Percentiles rank a stretch among this genome's conserved stretches.
phyloP scores from a whole-genome alignment of 2,329 filamentous ascomycete genomes.

The Pseudogymnoascus sp. region DNA sequence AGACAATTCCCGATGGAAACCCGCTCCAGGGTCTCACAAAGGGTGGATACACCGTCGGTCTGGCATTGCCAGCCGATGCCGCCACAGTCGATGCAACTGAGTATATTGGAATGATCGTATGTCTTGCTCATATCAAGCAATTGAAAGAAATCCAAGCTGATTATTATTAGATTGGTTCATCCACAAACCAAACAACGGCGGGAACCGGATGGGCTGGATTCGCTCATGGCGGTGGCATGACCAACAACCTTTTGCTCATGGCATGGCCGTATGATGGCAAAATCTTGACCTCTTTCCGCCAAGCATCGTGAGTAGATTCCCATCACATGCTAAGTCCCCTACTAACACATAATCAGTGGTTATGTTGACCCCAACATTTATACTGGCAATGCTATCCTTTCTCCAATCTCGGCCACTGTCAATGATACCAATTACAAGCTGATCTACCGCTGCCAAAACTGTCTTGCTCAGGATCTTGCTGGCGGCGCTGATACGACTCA shows the following conservation, averaged over 20 bases:
- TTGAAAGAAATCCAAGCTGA: not conserved
- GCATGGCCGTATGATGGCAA: slow-evolving; percentile 46
- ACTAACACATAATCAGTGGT: slow-evolving; percentile 32
- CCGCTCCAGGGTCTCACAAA: slow-evolving; percentile 27
- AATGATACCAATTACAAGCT: slow-evolving; percentile 1
- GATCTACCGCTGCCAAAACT: slow-evolving; percentile 4
- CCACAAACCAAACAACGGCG: slow-evolving; percentile 25
- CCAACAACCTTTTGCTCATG: slow-evolving; percentile 48
- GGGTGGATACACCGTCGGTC: slow-evolving; percentile 45
- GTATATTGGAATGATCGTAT: slow-evolving; percentile 52
- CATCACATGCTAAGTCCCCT: not conserved
- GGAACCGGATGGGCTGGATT: slow-evolving; percentile 52
- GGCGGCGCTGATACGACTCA: slow-evolving; percentile 39
- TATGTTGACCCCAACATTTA: slow-evolving; percentile 54
- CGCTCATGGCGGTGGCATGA: slow-evolving; percentile 50
- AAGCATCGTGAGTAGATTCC: slow-evolving; percentile 33
- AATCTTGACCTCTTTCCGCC: slow-evolving; percentile 51
- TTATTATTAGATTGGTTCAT: slow-evolving; percentile 34
- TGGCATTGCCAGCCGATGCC: slow-evolving; percentile 45
- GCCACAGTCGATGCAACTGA: slow-evolving; percentile 42
- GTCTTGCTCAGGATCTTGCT: slow-evolving; percentile 46
- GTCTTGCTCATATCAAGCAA: slow-evolving; percentile 14
- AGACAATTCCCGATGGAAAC: slow-evolving; percentile 31
- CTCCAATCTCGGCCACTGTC: not conserved
- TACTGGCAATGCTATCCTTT: slow-evolving; percentile 36